Base-by-base conservation (phyloP, 805 yeast genomes). In the Saturnispora ahearnii region DNA sequence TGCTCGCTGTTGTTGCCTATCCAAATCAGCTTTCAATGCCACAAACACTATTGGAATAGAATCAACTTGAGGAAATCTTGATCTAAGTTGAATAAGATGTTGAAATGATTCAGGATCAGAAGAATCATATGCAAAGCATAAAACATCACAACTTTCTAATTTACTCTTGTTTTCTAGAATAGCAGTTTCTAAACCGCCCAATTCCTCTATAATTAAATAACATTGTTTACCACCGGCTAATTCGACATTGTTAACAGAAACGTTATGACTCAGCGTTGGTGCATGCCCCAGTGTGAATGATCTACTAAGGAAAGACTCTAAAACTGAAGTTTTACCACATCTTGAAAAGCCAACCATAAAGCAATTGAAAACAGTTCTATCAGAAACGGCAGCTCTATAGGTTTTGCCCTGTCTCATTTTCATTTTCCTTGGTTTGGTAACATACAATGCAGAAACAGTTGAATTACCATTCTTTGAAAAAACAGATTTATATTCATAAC, bases 101-200 rank as follows among this genome's bases (percentile, higher is more conserved):
- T 89, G 86, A 64, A 93, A 93, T 41, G 96, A 87, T 49, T 91
- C 95, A 0, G 99, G 97, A 61, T 93, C 97, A 0, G 96, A 83
- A 0, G 97, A 88, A 62, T 93, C 99, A 65, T 93, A 93, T 0
- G 89, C 76, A 60, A 86, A 75, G 64, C 98, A 93, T 1, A 93
- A 62, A 3, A 89, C 96, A 63, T 93, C 99, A 66, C 98, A 93
- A 46, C 84, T 84, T 49, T 84, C 87, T 9, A 91, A 64, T 46
- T 88, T 74, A 13, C 69, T 62, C 34, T 73, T 74, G 61, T 90
- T 87, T 45, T 81, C 91, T 24, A 91, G 63, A 4, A 89, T 79
- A 0, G 93, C 95, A 0, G 86, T 81, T 61, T 87, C 96, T 30
- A 85, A 69, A 54, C 86, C 95, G 0, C 96, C 96, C 37, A 89